Conservation (phyloP, 2,329 filamentous ascomycete genomes). For the Claviceps sp. region DNA sequence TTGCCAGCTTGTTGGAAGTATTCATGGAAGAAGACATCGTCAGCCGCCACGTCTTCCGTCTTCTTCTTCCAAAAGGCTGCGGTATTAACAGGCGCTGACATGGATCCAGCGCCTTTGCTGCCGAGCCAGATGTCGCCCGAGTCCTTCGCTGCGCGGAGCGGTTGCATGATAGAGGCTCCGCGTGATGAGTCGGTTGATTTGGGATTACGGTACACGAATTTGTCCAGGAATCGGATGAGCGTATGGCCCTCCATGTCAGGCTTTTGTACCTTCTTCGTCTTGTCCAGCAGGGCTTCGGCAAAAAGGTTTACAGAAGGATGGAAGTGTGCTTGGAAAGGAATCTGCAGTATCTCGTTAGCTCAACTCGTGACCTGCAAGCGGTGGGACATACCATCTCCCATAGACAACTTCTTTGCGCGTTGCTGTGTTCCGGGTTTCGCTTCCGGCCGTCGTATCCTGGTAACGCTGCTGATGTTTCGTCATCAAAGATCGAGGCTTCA, state of each 20-base stretch:
- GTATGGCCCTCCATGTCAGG: conserved; percentile 84
- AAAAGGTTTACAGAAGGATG: conserved; percentile 87
- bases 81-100: conserved; percentile 52
- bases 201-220: conserved; percentile 94
- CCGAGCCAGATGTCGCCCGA: conserved; percentile 43
- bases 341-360: conserved; percentile 10
- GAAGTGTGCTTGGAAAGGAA: conserved; percentile 50
- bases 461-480: conserved; percentile 39
- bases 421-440: conserved; percentile 79
- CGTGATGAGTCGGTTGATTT: conserved; percentile 56
- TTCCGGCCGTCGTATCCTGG: conserved; percentile 73
- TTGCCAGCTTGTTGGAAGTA: conserved; percentile 76
- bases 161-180: conserved; percentile 93
- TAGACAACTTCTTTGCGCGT: conserved; percentile 82
- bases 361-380: neutral
- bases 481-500: conserved; percentile 53
- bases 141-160: conserved; percentile 44
- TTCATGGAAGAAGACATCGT: conserved; percentile 96
- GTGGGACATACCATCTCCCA: conserved; percentile 65
- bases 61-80: conserved; percentile 88
- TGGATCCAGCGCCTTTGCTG: conserved; percentile 30
- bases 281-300: conserved; percentile 56
- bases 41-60: conserved; percentile 70
- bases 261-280: conserved; percentile 64
- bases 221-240: conserved; percentile 89